phyloP scores from a whole-genome alignment of 768 basidiomycete species.

The Hydnomerulius pinastri region DNA sequence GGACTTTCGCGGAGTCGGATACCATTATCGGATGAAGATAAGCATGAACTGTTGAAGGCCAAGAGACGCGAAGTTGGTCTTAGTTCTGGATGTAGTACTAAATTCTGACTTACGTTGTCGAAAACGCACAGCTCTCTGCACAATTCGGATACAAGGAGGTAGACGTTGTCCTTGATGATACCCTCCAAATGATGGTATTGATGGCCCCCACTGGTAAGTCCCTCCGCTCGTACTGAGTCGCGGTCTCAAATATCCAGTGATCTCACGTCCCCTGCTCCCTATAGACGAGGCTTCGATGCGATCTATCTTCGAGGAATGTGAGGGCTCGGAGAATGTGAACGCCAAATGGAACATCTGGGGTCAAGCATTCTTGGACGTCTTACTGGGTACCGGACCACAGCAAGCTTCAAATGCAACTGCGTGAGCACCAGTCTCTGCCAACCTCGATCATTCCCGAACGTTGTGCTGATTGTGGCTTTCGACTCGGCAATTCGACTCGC shows the following conservation, averaged over 20 bases:
- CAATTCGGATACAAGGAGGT: slow-evolving; percentile 6
- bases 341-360: slow-evolving; percentile 25
- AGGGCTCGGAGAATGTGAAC: slow-evolving; percentile 9
- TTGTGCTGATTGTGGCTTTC: neutral
- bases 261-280: neutral
- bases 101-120: neutral
- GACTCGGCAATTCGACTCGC: neutral
- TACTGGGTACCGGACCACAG: slow-evolving; percentile 1
- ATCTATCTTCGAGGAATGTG: slow-evolving; percentile 18
- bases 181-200: slow-evolving; percentile 24
- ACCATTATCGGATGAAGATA: too few species aligned
- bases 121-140: slow-evolving; percentile 17
- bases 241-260: neutral
- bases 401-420: neutral
- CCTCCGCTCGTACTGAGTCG: too few species aligned
- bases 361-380: slow-evolving; percentile 15
- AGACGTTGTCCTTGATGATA: slow-evolving; percentile 23
- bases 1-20: neutral
- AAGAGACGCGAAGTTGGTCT: slow-evolving; percentile 20
- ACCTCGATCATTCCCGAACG: neutral
- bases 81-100: neutral
- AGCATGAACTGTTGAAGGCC: slow-evolving; percentile 19
- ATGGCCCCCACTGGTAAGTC: slow-evolving; percentile 20
- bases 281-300: slow-evolving; percentile 17
- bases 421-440: neutral